These are phyloP conservation scores for Hortiboletus flavorubellus DNA, from an alignment of 768 basidiomycete species.

Conservation along the genomic window DNA sequence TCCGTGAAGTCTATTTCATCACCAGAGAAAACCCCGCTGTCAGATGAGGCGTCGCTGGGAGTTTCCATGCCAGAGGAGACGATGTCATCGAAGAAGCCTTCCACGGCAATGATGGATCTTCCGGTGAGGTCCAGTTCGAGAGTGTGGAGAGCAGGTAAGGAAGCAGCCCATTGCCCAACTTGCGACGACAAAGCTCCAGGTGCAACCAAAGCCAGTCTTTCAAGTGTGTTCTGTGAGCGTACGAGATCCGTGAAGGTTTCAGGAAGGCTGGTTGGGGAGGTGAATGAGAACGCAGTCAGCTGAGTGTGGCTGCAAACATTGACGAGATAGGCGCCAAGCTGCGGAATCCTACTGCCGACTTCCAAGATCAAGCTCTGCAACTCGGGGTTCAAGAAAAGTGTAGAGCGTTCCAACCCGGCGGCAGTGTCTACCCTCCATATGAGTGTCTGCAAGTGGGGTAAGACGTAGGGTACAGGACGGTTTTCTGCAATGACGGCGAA, in stretches of 20 bases:
- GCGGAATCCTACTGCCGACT: constrained; percentile 52
- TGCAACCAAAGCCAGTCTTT: constrained; percentile 63
- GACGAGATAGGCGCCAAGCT: constrained; percentile 59
- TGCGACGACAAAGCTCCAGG: constrained; percentile 70
- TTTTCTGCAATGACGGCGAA: constrained; percentile 65
- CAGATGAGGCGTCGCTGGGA: constrained; percentile 66
- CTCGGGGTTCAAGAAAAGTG: constrained; percentile 63
- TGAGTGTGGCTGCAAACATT: constrained; percentile 62
- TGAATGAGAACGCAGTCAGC: constrained; percentile 66
- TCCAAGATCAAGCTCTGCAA: constrained; percentile 62
- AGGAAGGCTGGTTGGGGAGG: constrained; percentile 65
- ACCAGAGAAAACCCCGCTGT: constrained; percentile 75
- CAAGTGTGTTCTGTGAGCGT: constrained; percentile 53
- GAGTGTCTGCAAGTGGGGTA: constrained; percentile 67
- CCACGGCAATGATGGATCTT: constrained; percentile 63
- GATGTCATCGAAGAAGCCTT: constrained; percentile 77
- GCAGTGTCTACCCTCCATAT: constrained; percentile 71
- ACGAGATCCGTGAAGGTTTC: constrained; percentile 69
- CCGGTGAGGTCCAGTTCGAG: constrained; percentile 72
- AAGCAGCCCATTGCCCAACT: constrained; percentile 73
- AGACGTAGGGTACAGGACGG: constrained; percentile 58
- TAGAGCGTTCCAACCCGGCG: constrained; percentile 60
- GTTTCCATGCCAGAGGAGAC: constrained; percentile 66
- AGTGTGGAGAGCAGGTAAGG: constrained; percentile 56
- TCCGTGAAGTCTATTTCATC: constrained; percentile 77